Evolutionary conservation across 2,329 filamentous ascomycete genomes (phyloP).

Genomic region (Hypomyces rosellus): DNA sequence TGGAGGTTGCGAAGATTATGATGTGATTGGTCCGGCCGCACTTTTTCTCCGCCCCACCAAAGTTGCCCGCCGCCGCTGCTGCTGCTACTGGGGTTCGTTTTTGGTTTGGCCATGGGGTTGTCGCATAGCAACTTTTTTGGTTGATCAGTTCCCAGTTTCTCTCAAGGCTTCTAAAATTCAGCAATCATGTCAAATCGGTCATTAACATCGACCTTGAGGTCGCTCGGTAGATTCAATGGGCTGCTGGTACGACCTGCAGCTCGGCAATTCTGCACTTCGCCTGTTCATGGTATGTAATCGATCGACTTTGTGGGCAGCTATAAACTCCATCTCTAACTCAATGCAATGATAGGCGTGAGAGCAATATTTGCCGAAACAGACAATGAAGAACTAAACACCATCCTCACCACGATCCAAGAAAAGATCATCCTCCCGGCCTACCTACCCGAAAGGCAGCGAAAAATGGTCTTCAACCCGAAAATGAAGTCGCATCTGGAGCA

Average conservation of each 20-base stretch:
- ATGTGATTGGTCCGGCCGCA: slow-evolving; percentile 32
- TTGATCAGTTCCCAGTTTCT: slow-evolving; percentile 2
- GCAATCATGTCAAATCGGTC: slow-evolving; percentile 17
- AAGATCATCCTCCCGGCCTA: slow-evolving; percentile 57
- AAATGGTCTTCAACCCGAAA: slow-evolving; percentile 44
- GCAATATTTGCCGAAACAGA: slow-evolving; percentile 46
- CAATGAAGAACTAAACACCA: slow-evolving; percentile 45
- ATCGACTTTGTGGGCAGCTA: too few species aligned
- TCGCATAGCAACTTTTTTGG: slow-evolving; percentile 14
- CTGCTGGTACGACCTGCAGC: slow-evolving; percentile 1
- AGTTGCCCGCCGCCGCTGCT: too few species aligned
- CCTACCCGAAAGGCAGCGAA: slow-evolving; percentile 47
- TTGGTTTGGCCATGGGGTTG: background rate
- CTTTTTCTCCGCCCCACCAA: slow-evolving; percentile 24
- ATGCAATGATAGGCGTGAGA: slow-evolving; percentile 23
- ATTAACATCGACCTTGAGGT: slow-evolving; percentile 21
- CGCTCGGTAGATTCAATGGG: slow-evolving; percentile 13
- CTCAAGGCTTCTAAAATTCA: background rate
- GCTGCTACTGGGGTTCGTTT: too few species aligned
- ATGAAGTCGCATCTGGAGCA: slow-evolving; percentile 42
- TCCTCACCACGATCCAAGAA: slow-evolving; percentile 48
- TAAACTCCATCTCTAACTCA: background rate
- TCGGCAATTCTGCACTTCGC: slow-evolving; percentile 26
- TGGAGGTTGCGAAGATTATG: slow-evolving; percentile 13
- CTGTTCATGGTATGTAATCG: slow-evolving; percentile 23